Base-by-base conservation (phyloP, 768 basidiomycete genomes). In the Pleurotus ostreatus region DNA sequence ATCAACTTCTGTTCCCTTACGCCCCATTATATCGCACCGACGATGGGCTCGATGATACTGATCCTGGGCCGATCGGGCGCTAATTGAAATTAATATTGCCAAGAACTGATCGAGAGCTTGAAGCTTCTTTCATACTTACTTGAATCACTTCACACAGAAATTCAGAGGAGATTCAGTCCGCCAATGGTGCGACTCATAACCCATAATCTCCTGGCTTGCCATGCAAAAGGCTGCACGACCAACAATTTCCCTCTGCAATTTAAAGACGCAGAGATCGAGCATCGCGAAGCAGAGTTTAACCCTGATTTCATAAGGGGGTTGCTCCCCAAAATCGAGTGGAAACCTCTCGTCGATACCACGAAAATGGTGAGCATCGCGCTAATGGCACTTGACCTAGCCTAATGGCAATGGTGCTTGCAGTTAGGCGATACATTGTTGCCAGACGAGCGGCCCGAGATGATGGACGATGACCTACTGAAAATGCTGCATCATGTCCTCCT, bases 181-280 rank as follows among this genome's bases (percentile, higher is more conserved):
- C 13, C 67, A 16, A 94, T 94, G 93, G 93, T 97, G 64, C 88
- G 94, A 49, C 78, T 97, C 11, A 91, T 98, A 68, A 96, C 95
- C 0, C 95, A 98, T 74, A 97, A 98, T 70, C 80, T 97, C 30
- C 86, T 97, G 6, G 89, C 93, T 8, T 98, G 96, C 77, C 94
- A 96, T 67, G 94, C 85, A 56, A 93, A 92, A 67, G 86, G 86
- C 57, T 99, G 96, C 81, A 91, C 82, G 9, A 78, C 88, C n/a
- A 91, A 96, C 75, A 98, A 98, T 72, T 98, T 97, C 67, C 96
- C 96, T 2, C 77, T 99, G 41, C 66, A 77, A 43, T 86, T 99
- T 67, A 79, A 86, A 60, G 85, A 96, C 68, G 86, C 86, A 37
- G 78, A 89, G 61, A 73, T 97, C 58, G 92, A 92, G 66, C 72